phyloP scores from a whole-genome alignment of 1,284 basidiomycete species.

The Microbotryum intermedium region DNA sequence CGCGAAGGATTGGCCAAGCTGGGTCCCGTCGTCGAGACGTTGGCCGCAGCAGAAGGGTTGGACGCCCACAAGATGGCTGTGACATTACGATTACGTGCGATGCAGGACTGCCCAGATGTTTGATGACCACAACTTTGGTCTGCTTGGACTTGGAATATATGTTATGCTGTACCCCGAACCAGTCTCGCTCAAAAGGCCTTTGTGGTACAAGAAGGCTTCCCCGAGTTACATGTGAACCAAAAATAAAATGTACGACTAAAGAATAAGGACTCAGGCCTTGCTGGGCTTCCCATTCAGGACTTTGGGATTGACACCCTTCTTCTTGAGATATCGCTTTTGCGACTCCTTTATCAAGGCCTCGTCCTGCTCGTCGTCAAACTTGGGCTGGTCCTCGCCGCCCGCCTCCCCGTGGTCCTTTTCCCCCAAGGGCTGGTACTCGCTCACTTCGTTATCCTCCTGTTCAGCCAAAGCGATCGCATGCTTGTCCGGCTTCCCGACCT shows the following conservation, averaged over 20 bases:
- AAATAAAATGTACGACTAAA: background rate
- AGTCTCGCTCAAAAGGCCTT: too few relatives aligned
- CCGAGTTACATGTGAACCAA: too few relatives aligned
- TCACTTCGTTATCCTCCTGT: slow-evolving; percentile 9
- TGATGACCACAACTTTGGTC: too few relatives aligned
- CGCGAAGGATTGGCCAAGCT: slow-evolving; percentile 64
- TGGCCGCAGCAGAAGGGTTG: slow-evolving; percentile 91
- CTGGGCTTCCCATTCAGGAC: slow-evolving; percentile 21
- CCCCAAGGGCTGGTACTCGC: slow-evolving; percentile 15
- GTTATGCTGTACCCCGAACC: too few relatives aligned
- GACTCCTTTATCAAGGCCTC: slow-evolving; percentile 27
- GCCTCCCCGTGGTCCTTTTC: slow-evolving; percentile 8
- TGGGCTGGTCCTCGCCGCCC: background rate
- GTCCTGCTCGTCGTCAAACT: slow-evolving; percentile 32
- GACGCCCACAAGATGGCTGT: slow-evolving; percentile 72
- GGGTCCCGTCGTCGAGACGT: slow-evolving; percentile 78
- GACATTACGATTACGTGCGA: slow-evolving; percentile 35
- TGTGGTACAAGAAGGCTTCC: too few relatives aligned
- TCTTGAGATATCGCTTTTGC: slow-evolving; percentile 29
- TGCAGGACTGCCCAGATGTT: background rate
- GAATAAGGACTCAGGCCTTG: background rate
- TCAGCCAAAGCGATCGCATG: slow-evolving; percentile 27
- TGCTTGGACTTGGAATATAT: too few relatives aligned
- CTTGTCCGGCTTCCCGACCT: slow-evolving; percentile 70
- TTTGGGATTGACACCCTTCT: slow-evolving; percentile 30